phyloP scores from a whole-genome alignment of 257 asterid genomes.

The Misopates orontium region DNA sequence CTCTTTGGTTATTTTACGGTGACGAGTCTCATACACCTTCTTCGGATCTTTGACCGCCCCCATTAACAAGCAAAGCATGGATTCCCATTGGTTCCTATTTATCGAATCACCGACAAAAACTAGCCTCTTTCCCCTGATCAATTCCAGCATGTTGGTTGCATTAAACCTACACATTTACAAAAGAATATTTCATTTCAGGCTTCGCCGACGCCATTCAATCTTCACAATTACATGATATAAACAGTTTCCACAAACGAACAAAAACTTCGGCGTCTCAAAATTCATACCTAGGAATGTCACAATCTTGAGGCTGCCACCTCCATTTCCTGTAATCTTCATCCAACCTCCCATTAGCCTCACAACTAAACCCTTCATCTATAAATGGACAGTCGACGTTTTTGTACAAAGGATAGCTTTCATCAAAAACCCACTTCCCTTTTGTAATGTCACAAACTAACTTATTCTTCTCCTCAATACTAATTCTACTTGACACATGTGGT shows the following conservation, averaged over 20 bases:
- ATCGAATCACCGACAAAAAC: slow-evolving; percentile 91
- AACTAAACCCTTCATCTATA: slow-evolving; percentile 89
- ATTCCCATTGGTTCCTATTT: slow-evolving; percentile 94
- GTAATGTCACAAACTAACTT: slow-evolving; percentile 53
- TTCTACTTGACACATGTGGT: slow-evolving; percentile 22
- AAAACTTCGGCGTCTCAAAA: neutral
- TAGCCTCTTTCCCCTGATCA: slow-evolving; percentile 81
- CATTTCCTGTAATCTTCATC: slow-evolving; percentile 80
- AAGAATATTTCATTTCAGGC: slow-evolving; percentile 5
- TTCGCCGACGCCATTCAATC: slow-evolving; percentile 2
- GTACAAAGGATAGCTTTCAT: slow-evolving; percentile 76
- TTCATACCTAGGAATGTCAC: slow-evolving; percentile 82
- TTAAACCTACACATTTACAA: slow-evolving; percentile 52
- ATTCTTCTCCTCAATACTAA: slow-evolving; percentile 29
- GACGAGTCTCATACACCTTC: slow-evolving; percentile 77
- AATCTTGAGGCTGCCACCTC: slow-evolving; percentile 92
- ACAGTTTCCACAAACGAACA: neutral
- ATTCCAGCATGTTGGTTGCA: slow-evolving; percentile 76
- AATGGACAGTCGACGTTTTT: slow-evolving; percentile 68
- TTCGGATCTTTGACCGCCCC: slow-evolving; percentile 72
- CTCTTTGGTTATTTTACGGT: slow-evolving; percentile 80
- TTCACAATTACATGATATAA: neutral
- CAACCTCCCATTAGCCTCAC: slow-evolving; percentile 73
- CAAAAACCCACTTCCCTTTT: slow-evolving; percentile 79
- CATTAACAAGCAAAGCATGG: slow-evolving; percentile 83